Conservation (phyloP, 495 filamentous ascomycete genomes). For the Talaromyces borbonicus region DNA sequence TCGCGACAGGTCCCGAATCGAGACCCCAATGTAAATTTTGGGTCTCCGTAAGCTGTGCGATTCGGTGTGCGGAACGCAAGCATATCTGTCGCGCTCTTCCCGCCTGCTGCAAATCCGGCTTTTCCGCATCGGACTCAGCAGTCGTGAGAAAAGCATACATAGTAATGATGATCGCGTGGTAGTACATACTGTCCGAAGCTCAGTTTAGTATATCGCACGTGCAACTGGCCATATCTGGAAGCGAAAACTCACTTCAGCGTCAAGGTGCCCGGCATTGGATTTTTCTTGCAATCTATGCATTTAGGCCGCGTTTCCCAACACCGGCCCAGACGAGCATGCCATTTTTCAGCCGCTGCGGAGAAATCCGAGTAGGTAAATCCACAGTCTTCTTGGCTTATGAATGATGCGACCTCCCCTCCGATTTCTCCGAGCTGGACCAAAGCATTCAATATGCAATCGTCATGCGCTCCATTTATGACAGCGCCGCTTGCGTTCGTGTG, state of each 20-base stretch:
- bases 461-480: slow-evolving; percentile 9
- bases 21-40: slow-evolving; percentile 22
- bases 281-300: slow-evolving; percentile 1
- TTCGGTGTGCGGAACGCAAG: slow-evolving; percentile 17
- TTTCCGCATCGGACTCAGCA: background rate
- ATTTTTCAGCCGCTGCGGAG: background rate
- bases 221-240: background rate
- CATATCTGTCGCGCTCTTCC: slow-evolving; percentile 14
- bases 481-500: slow-evolving; percentile 10
- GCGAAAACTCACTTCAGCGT: slow-evolving; percentile 2
- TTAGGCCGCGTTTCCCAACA: slow-evolving; percentile 1
- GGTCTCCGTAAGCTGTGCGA: slow-evolving; percentile 20
- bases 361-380: background rate
- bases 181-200: slow-evolving; percentile 13
- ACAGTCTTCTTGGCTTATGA: slow-evolving; percentile 10
- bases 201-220: background rate
- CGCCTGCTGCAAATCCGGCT: background rate
- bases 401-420: slow-evolving; percentile 8
- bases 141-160: slow-evolving; percentile 17
- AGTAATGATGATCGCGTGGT: slow-evolving; percentile 21
- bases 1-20: slow-evolving; percentile 22
- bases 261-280: background rate
- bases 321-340: slow-evolving; percentile 5
- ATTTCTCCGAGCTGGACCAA: slow-evolving; percentile 6
- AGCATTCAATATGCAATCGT: slow-evolving; percentile 9